Conservation (phyloP, 495 filamentous ascomycete species). For the Lasiosphaeria miniovina region DNA sequence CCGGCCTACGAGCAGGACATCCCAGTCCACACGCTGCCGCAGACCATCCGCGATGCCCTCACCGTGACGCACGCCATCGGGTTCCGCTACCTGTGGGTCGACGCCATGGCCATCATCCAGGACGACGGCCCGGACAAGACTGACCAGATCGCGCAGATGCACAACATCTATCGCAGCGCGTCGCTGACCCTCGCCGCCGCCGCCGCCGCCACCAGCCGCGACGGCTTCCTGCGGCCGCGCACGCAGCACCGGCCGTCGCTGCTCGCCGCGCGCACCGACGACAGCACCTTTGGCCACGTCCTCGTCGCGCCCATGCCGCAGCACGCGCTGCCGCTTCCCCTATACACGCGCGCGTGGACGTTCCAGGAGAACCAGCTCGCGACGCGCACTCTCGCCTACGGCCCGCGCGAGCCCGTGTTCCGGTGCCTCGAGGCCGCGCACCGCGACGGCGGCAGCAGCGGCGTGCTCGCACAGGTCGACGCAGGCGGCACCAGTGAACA, state of each 20-base stretch:
- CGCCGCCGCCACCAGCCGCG: constrained; percentile 4
- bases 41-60: constrained; percentile 28
- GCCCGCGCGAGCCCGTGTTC: neutral
- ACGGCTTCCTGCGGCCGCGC: constrained; percentile 13
- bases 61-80: constrained; percentile 14
- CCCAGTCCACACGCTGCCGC: constrained; percentile 7
- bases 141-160: constrained; percentile 12
- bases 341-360: neutral
- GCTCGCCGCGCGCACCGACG: constrained; percentile 1
- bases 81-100: constrained; percentile 27
- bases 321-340: neutral
- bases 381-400: constrained; percentile 5
- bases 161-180: constrained; percentile 11
- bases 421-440: constrained; percentile 6
- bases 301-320: constrained; percentile 3
- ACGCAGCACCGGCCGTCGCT: neutral
- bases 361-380: neutral
- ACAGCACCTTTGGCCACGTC: constrained; percentile 8
- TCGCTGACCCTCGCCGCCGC: constrained; percentile 11
- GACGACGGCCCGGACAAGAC: constrained; percentile 12
- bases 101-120: constrained; percentile 26
- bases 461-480: neutral
- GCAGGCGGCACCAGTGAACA: neutral
- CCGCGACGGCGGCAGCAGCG: constrained; percentile 8
- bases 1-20: constrained; percentile 4